Conservation (phyloP, 345 rosid species). For the Gossypium bickii region DNA sequence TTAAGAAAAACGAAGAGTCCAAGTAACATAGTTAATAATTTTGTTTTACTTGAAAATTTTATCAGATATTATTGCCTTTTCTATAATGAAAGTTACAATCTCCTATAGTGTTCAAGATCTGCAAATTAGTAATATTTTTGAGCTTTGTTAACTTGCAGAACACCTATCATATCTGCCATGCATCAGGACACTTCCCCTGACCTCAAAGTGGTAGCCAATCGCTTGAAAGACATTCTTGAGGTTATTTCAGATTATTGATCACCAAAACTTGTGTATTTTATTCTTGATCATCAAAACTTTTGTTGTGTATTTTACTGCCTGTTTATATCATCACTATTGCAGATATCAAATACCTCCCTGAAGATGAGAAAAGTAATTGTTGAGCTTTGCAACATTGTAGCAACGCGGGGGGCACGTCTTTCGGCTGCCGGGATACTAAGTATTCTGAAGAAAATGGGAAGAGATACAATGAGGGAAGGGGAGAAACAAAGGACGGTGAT, state of each 20-base stretch:
- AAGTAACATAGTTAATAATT: background rate
- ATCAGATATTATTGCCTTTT: background rate
- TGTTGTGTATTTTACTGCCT: background rate
- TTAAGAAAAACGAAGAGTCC: background rate
- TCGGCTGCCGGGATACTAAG: constrained; percentile 77
- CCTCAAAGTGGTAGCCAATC: constrained; percentile 59
- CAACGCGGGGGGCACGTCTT: constrained; percentile 66
- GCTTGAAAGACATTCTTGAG: constrained; percentile 58
- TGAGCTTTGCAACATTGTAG: constrained; percentile 65
- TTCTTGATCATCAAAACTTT: background rate
- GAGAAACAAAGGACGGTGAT: constrained; percentile 54
- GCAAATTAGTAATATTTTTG: background rate
- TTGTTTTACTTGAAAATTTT: background rate
- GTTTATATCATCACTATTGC: constrained; percentile 11
- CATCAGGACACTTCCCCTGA: constrained; percentile 69
- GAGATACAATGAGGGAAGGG: constrained; percentile 47
- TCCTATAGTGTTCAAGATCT: background rate
- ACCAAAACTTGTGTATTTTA: background rate
- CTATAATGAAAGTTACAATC: background rate
- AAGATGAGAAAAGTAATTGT: constrained; percentile 56
- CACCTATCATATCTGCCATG: constrained; percentile 76
- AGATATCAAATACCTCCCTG: constrained; percentile 52
- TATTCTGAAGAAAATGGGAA: constrained; percentile 73
- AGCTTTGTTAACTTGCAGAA: constrained; percentile 37
- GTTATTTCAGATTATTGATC: constrained; percentile 21